Conservation (phyloP, 1,284 basidiomycete species). For the Pseudozyma flocculosa region DNA sequence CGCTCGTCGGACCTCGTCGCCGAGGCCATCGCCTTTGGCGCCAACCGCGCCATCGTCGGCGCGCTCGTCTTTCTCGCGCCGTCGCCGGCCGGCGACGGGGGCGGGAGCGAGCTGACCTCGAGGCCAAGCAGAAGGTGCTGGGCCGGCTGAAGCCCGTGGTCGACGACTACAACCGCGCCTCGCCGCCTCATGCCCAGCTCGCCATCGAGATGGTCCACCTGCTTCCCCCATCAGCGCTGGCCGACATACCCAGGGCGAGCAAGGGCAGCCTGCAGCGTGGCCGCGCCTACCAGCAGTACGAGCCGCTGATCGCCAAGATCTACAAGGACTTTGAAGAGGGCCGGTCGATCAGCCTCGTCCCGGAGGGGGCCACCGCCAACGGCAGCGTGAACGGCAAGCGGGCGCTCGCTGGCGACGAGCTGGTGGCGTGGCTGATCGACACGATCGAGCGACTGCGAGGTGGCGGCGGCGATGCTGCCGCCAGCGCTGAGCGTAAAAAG, state of each 20-base stretch:
- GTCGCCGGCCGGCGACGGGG: conserved; percentile 3
- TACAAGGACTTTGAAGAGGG: conserved; percentile 42
- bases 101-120: conserved; percentile 5
- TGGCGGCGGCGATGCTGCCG: background rate
- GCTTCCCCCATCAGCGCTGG: conserved; percentile 8
- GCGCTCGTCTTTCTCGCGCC: conserved; percentile 29
- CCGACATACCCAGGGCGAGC: conserved; percentile 31
- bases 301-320: conserved; percentile 17
- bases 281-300: conserved; percentile 25
- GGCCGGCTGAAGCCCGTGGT: conserved; percentile 16
- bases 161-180: conserved; percentile 15
- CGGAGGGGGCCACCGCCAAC: background rate
- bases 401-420: conserved; percentile 3
- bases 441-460: conserved; percentile 5
- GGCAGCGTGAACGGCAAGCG: conserved; percentile 1
- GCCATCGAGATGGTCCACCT: conserved; percentile 31
- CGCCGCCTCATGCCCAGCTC: conserved; percentile 33
- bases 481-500: background rate
- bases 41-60: conserved; percentile 37
- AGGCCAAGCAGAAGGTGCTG: conserved; percentile 7
- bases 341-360: conserved; percentile 9
- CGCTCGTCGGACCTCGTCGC: conserved; percentile 11
- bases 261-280: conserved; percentile 44
- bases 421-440: conserved; percentile 14
- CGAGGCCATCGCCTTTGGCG: conserved; percentile 45